Evolutionary conservation across 345 rosid species (phyloP), one percentile per base, ranked within the genome.

Genomic region (Geranium rotundifolium): DNA sequence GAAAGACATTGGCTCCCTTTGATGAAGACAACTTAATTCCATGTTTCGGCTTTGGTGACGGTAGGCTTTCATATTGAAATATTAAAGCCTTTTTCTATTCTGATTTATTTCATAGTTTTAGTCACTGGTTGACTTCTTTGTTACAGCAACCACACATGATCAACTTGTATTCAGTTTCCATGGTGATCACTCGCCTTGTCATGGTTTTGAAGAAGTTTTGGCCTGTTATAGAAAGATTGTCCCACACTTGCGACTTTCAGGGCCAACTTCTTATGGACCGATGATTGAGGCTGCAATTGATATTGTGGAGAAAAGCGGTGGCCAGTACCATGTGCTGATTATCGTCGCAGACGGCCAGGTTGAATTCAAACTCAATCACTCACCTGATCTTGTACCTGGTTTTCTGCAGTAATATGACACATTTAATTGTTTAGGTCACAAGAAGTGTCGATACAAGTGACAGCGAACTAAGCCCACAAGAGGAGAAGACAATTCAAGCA

Each of bases 11-110:
- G 69, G 82, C 97, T 67, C 84, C 92, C 19, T 90, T 90, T 55
- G 97, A 90, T 14, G 97, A 90, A 1, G 97, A 90, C 71, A 82
- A 85, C 75, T 71, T 90, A 23, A 82, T 90, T 52, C 97, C 92
- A 23, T 85, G 92, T 69, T 85, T 81, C 59, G 97, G 95, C 66
- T 90, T 90, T 73, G 97, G 95, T n/a, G 97, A 90, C 63, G 84
- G 90, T 82, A 75, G 2, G 72, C 60, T 67, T n/a, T 54, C 20
- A 56, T 54, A 34, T 34, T 18, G 34, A 46, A 46, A 46, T 9
- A 14, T 12, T 46, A 9, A 46, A 9, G 12, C 52, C 16, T 46
- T 46, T 46, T 9, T 7, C 52, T 46, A 46, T 46, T 46, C 14
- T 46, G 12, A 14, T 46, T 46, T 7, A 46, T 7, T 46, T 14